These are phyloP conservation scores for Claviceps africana DNA, from an alignment of 2,329 filamentous ascomycete genomes.

Conservation along the genomic window DNA sequence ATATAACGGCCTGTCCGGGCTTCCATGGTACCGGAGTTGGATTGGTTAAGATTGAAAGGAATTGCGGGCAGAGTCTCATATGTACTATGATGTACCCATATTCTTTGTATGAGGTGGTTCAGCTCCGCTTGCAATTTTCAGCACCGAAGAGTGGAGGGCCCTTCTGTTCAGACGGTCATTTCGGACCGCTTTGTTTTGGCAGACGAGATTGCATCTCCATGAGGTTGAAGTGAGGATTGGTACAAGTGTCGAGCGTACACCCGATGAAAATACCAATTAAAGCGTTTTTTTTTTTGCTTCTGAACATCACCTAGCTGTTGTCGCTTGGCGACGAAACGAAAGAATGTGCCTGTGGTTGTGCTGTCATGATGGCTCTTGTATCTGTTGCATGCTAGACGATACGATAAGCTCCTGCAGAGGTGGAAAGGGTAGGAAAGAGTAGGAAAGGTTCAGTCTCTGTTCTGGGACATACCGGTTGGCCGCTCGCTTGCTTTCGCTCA, in stretches of 20 bases:
- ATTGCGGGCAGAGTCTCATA: constrained; percentile 28
- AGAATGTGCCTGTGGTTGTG: background rate
- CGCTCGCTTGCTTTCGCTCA: background rate
- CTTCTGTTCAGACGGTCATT: constrained; percentile 14
- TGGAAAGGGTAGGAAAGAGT: background rate
- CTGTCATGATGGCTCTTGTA: background rate
- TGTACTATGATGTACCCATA: constrained; percentile 32
- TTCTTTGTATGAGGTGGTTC: constrained; percentile 35
- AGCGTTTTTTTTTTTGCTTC: background rate
- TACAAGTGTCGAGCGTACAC: constrained; percentile 50
- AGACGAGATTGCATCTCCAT: constrained; percentile 36
- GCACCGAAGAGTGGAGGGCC: constrained; percentile 53
- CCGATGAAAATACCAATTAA: constrained; percentile 25
- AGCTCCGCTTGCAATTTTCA: constrained; percentile 50
- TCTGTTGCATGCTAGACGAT: background rate
- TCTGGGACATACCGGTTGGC: background rate
- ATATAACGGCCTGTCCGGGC: constrained; percentile 3
- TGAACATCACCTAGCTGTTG: constrained; percentile 1
- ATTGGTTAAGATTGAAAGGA: constrained; percentile 19
- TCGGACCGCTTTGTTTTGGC: constrained; percentile 8
- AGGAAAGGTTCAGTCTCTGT: background rate
- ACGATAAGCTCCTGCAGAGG: background rate
- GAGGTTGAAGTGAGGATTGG: constrained; percentile 58
- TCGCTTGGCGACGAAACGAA: background rate
- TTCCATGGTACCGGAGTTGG: constrained; percentile 18